Base-by-base conservation (phyloP, 2,329 filamentous ascomycete genomes). In the Clarireedia hainanense region DNA sequence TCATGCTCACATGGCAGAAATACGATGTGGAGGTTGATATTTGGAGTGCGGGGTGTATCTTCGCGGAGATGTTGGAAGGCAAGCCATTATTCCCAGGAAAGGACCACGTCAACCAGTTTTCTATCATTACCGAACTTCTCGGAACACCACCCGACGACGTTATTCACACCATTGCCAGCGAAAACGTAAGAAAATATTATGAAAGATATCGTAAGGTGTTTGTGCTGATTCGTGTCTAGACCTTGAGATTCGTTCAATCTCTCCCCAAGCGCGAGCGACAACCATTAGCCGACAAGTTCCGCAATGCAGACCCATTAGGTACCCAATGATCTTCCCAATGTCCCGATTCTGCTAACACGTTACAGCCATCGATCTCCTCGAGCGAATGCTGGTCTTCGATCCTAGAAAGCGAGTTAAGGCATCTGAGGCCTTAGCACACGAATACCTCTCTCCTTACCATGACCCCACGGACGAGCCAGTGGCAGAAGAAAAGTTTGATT, bases 1-100 rank as follows among this genome's bases (percentile, higher is more conserved):
- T 99, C 71, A 99, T 99, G 94, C 90, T 99, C 70, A 97, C 94
- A 62, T 99, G 94, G 94, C 94, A 99, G 78, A 99, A 99, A 77
- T 99, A 99, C 75, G 94, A 99, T 66, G 86, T 97, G 48, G 94
- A 97, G 76, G 94, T 99, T 57, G 94, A 99, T 71, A 96, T 99
- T 70, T 99, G 94, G 94, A 97, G 94, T 71, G 92, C 92, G 17
- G 94, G 94, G 59, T 99, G 94, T 75, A 99, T 99, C 70, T 97
- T 99, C 67, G 94, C 94, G 43, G 94, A 99, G 76, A 99, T 99
- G 94, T 81, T 99, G 58, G 92, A 96, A 75, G 94, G 94, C 70
- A 97, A 97, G 76, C 94, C 94, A 34, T 77, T 99, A 23, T 99
- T 99, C 79, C 94, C 94, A 0, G 94, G 94, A 71, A 99, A 99